Evolutionary conservation across 805 yeast genomes (phyloP).

Genomic region (Millerozyma miso): DNA sequence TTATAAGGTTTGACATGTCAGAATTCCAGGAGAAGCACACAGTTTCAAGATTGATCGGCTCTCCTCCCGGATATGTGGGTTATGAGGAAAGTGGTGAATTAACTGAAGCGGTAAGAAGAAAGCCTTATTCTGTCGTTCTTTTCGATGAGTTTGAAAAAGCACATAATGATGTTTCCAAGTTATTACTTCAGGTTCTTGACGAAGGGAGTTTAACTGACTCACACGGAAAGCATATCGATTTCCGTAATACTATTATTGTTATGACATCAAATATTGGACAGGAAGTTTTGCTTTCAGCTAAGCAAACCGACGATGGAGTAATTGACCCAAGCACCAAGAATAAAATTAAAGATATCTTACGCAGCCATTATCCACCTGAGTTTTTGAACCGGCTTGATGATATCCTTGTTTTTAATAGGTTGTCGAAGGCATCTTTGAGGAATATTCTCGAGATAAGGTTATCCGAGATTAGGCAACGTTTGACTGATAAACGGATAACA

Average conservation of each 20-base stretch:
- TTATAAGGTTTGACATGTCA: conserved; percentile 93
- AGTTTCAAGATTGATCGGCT: conserved; percentile 87
- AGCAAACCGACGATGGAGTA: conserved; percentile 54
- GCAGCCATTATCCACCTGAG: conserved; percentile 82
- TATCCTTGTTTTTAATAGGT: conserved; percentile 85
- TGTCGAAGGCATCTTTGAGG: conserved; percentile 70
- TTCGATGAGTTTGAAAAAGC: conserved; percentile 98
- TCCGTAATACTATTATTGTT: conserved; percentile 89
- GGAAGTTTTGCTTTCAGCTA: conserved; percentile 69
- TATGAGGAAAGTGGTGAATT: conserved; percentile 95
- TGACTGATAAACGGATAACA: conserved; percentile 72
- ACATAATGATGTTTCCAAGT: conserved; percentile 90
- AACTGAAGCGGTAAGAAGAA: conserved; percentile 93
- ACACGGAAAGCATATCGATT: conserved; percentile 91
- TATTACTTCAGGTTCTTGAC: conserved; percentile 86
- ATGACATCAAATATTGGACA: conserved; percentile 98
- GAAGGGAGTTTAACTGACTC: conserved; percentile 95
- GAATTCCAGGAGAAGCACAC: conserved; percentile 96
- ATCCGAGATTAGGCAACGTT: conserved; percentile 72
- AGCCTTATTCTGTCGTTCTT: conserved; percentile 87
- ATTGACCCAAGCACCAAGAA: conserved; percentile 52
- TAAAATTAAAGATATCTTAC: conserved; percentile 65
- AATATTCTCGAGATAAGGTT: conserved; percentile 84
- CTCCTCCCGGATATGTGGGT: conserved; percentile 98
- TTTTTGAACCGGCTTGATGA: conserved; percentile 93